Conservation (phyloP, 495 filamentous ascomycete species). For the Poronia punctata region DNA sequence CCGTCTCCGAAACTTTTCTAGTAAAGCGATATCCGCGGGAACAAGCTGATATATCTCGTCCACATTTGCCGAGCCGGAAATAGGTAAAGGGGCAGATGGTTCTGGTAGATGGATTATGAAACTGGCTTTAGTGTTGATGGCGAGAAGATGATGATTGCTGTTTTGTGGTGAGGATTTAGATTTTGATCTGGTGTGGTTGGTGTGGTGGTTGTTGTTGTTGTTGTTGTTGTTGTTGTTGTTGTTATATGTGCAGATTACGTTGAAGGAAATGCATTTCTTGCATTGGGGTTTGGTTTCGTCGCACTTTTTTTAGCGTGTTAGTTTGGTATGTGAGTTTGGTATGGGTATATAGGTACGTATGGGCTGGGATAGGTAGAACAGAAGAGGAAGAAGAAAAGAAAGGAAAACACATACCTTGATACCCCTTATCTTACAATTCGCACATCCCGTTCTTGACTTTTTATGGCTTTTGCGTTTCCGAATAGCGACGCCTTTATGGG, state of each 20-base stretch:
- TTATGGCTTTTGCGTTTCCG: constrained; percentile 34
- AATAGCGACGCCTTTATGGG: too few relatives aligned
- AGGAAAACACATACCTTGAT: constrained; percentile 30
- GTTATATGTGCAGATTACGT: constrained; percentile 38
- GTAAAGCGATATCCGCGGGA: constrained; percentile 17
- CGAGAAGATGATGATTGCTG: too few relatives aligned
- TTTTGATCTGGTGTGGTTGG: too few relatives aligned
- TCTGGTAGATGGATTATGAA: background rate
- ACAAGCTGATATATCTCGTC: constrained; percentile 16
- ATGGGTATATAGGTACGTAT: background rate
- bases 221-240: too few relatives aligned
- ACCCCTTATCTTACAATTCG: constrained; percentile 42
- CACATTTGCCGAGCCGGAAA: constrained; percentile 1
- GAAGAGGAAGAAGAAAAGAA: background rate
- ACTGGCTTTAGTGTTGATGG: constrained; percentile 11
- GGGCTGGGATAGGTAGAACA: background rate
- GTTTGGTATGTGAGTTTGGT: background rate
- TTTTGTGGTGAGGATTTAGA: constrained; percentile 2
- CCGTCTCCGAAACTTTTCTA: constrained; percentile 29
- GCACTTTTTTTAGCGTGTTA: constrained; percentile 31
- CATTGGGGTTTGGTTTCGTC: constrained; percentile 39
- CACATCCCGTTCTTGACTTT: constrained; percentile 37
- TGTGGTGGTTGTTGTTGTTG: too few relatives aligned
- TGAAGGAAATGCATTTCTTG: constrained; percentile 32
- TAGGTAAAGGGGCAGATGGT: constrained; percentile 11